phyloP scores from a whole-genome alignment of 2,329 filamentous ascomycete species.

The Fusarium globosum region DNA sequence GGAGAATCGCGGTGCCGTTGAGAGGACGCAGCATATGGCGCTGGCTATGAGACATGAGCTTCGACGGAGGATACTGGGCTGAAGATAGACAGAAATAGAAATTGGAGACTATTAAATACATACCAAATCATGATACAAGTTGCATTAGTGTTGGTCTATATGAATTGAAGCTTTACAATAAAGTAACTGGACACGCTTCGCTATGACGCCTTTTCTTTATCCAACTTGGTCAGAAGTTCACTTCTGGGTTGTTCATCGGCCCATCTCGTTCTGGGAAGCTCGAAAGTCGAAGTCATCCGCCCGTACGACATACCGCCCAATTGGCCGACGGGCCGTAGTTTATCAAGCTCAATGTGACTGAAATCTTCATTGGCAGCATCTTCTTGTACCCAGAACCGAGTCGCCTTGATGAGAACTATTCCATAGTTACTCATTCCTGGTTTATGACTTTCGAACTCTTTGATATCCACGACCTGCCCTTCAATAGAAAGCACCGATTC shows the following conservation, averaged over 20 bases:
- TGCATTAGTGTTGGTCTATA: background rate
- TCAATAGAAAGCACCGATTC: conserved; percentile 89
- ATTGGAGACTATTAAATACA: accelerated
- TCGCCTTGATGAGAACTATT: conserved; percentile 82
- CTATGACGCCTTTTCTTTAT: background rate
- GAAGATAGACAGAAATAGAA: too few relatives aligned
- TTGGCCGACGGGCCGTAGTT: conserved; percentile 81
- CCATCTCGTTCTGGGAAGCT: conserved; percentile 63
- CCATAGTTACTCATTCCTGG: conserved; percentile 81
- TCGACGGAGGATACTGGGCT: conserved; percentile 41
- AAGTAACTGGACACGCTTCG: accelerated
- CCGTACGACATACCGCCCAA: conserved; percentile 90
- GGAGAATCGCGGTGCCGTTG: conserved; percentile 54
- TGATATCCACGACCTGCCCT: conserved; percentile 78
- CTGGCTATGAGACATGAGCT: conserved; percentile 46
- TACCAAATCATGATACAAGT: accelerated
- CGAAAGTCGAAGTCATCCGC: conserved; percentile 74
- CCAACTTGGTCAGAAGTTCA: background rate
- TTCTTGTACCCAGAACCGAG: conserved; percentile 87
- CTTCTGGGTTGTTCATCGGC: background rate
- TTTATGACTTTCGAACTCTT: conserved; percentile 79
- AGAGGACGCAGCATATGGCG: conserved; percentile 47
- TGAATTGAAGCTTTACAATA: background rate
- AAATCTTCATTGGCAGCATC: conserved; percentile 85
- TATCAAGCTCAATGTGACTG: conserved; percentile 78